Percentiles rank a stretch among this genome's conserved stretches.
These are phyloP conservation scores for Moelleriella libera DNA, from an alignment of 2,329 filamentous ascomycete genomes.

Conservation along the genomic window DNA sequence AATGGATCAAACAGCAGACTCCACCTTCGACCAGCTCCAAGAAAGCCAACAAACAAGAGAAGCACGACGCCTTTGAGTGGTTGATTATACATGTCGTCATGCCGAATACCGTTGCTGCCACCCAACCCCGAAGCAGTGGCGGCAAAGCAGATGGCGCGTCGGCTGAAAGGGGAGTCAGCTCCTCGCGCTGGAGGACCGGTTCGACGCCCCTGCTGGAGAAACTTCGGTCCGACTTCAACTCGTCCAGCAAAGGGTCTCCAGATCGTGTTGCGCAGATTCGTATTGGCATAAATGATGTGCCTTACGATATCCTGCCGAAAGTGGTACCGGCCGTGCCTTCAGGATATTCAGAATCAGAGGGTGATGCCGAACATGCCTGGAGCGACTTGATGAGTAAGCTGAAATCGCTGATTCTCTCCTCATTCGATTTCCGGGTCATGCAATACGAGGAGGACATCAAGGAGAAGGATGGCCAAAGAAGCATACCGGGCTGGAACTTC, in stretches of 20 bases:
- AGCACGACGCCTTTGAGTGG: conserved; percentile 95
- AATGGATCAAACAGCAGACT: conserved; percentile 78
- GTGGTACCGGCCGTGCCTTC: conserved; percentile 49
- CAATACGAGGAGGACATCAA: conserved; percentile 97
- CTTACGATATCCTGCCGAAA: conserved; percentile 48
- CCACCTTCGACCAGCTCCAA: conserved; percentile 41
- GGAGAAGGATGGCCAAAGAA: conserved; percentile 79
- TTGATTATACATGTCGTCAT: conserved; percentile 85
- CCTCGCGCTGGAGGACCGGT: conserved; percentile 64
- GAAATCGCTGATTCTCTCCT: conserved; percentile 73
- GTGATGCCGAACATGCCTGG: conserved; percentile 74
- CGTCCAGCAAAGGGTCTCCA: conserved; percentile 48
- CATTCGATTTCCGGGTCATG: conserved; percentile 78
- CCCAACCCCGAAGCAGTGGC: conserved; percentile 51
- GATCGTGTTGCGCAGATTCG: conserved; percentile 81
- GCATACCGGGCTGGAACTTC: conserved; percentile 93
- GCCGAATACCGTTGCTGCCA: conserved; percentile 69
- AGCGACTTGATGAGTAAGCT: conserved; percentile 72
- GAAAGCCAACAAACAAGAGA: conserved; percentile 57
- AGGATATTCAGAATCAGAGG: conserved; percentile 54
- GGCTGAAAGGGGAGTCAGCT: conserved; percentile 52
- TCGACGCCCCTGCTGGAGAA: conserved; percentile 81
- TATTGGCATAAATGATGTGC: conserved; percentile 56
- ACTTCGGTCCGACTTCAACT: conserved; percentile 79
- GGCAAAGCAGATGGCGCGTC: conserved; percentile 38